A percentile compares a stretch with the other conserved stretches of the same genome.
Evolutionary conservation across 306 rosid species (phyloP).

Genomic region (Glycine tomentella): DNA sequence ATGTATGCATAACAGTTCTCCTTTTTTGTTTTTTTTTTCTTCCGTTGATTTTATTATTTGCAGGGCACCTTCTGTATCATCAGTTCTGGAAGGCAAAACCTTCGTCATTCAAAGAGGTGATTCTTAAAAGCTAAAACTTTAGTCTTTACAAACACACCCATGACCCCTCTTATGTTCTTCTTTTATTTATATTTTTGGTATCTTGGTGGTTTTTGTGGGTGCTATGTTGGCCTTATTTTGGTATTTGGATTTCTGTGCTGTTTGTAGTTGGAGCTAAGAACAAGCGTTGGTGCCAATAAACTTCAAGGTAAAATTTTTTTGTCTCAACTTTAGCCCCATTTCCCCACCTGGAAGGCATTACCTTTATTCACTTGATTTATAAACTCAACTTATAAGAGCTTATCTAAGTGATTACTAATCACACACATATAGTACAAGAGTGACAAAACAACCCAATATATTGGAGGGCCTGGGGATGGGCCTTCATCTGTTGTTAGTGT

Average conservation of each 20-base stretch:
- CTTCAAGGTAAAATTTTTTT: conserved; percentile 61
- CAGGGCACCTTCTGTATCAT: conserved; percentile 40
- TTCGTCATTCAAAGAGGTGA: conserved; percentile 46
- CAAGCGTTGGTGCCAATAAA: conserved; percentile 47
- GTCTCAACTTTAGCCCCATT: neutral
- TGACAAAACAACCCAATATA: neutral
- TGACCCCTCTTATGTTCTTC: neutral
- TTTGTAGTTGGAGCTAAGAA: conserved; percentile 58
- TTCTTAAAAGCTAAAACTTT: conserved; percentile 13
- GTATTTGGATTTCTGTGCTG: neutral
- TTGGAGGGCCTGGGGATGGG: neutral
- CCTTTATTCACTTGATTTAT: neutral
- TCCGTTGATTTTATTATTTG: conserved; percentile 27
- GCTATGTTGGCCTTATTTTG: neutral
- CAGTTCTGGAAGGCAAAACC: conserved; percentile 38
- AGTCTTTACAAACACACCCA: neutral
- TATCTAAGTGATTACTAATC: neutral
- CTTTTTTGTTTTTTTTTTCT: neutral
- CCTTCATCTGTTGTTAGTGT: neutral
- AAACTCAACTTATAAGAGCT: neutral
- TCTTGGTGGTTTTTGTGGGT: conserved; percentile 17
- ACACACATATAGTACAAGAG: too few species aligned
- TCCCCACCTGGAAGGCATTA: neutral
- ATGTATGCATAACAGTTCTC: neutral
- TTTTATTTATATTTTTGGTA: neutral